Base-by-base conservation (phyloP, 2,329 filamentous ascomycete species). In the Nemania sp. region DNA sequence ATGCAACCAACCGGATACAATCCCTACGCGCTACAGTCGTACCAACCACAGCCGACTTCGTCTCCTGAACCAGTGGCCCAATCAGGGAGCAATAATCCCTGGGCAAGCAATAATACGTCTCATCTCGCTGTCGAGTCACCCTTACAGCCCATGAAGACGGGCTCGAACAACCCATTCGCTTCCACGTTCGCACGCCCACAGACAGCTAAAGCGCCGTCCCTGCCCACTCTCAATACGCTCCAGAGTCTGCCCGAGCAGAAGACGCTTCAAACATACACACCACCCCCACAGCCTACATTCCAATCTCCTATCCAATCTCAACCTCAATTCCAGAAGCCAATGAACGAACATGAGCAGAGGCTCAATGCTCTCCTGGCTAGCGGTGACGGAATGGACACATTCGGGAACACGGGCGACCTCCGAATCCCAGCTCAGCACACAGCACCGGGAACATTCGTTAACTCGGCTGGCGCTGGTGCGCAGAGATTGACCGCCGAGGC, bases 81-180 rank as follows among this genome's bases (percentile, higher is more conserved):
- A 64, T 81, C 93, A 21, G 93, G 92, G 37, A 96, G 87, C 75
- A 96, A 98, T 79, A 99, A 99, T 74, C 95, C 95, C 0, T 99
- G 94, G 91, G 90, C 91, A 21, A 84, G 83, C 29, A 83, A 81
- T 65, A 77, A 76, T 62, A 81, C 78, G 63, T 84, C 84, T 65
- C 80, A 85, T 61, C 74, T 66, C 9, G 53, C 53, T 21, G 64
- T 78, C 46, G 80, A 87, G 52, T 83, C 90, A 54, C 77, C 88
- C 1, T 78, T 97, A 65, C 88, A 90, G 73, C 90, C 92, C 4
- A 90, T 92, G 73, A 89, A 91, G 3, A 99, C 95, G 2, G 95
- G 95, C 49, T 98, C 95, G 15, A 99, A 99, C 81, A 99, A 99
- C 74, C 95, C 95, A 2, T 99, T 99, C 72, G 94, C 95, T 25